These are phyloP conservation scores for Ramularia collo-cygni DNA, from an alignment of 2,329 filamentous ascomycete genomes.

Conservation along the genomic window DNA sequence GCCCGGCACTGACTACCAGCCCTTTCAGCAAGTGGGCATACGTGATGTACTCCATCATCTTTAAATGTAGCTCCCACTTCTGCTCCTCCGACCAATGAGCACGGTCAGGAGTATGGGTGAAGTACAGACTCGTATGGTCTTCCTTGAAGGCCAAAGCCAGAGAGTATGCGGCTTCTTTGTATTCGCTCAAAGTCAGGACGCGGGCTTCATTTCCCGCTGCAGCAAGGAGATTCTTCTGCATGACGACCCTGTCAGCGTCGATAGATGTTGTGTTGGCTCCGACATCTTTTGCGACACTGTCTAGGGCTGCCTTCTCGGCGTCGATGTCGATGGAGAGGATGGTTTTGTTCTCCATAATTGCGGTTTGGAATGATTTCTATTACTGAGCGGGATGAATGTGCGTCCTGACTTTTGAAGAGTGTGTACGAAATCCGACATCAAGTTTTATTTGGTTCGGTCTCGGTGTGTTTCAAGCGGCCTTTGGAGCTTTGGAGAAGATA, in stretches of 20 bases:
- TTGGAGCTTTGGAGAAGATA: too few species aligned
- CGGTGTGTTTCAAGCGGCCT: too few species aligned
- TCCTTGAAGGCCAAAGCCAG: constrained; percentile 71
- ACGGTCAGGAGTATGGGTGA: constrained; percentile 65
- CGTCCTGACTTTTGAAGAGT: constrained; percentile 41
- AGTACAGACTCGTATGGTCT: constrained; percentile 68
- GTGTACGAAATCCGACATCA: constrained; percentile 32
- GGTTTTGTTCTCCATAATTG: constrained; percentile 40
- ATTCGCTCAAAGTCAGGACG: constrained; percentile 58
- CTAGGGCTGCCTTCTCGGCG: constrained; percentile 34
- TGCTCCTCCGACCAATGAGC: constrained; percentile 55
- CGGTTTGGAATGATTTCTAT: constrained; percentile 34
- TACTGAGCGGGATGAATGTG: constrained; percentile 40
- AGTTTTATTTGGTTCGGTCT: constrained; percentile 10
- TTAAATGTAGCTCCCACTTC: constrained; percentile 69
- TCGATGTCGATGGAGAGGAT: constrained; percentile 23
- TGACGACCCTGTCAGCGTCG: constrained; percentile 10
- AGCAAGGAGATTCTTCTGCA: constrained; percentile 5
- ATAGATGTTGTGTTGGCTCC: constrained; percentile 8
- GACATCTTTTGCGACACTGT: constrained; percentile 10
- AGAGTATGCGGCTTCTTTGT: constrained; percentile 62
- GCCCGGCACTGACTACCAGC: constrained; percentile 65
- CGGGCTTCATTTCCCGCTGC: constrained; percentile 52
- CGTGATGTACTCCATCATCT: constrained; percentile 70
- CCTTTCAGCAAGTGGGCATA: constrained; percentile 70